Conservation (phyloP, 192 early-diverging fungal species). For the Linnemannia exigua region DNA sequence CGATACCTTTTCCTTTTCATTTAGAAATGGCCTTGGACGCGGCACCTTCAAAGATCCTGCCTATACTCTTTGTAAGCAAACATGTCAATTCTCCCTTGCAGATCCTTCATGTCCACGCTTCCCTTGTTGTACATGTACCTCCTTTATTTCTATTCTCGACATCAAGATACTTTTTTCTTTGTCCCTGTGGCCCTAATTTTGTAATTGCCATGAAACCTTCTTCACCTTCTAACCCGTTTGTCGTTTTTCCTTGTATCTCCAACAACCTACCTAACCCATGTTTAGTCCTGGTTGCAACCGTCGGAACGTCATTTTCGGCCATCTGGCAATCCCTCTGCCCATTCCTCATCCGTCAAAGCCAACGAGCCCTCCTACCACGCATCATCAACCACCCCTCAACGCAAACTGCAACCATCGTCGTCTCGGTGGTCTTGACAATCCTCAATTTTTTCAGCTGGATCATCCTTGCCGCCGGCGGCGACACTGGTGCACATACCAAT, state of each 20-base stretch:
- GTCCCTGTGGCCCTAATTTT: neutral
- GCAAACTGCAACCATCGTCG: constrained; percentile 47
- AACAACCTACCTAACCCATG: neutral
- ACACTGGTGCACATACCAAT: constrained; percentile 28
- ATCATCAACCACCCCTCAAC: constrained; percentile 52
- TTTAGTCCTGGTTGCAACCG: constrained; percentile 41
- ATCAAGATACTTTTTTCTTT: neutral
- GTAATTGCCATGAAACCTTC: neutral
- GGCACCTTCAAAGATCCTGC: constrained; percentile 11
- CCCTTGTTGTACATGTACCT: no score
- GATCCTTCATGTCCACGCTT: no score
- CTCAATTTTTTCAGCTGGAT: constrained; percentile 58
- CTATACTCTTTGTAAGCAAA: constrained; percentile 47
- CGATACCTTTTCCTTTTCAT: neutral
- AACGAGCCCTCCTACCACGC: constrained; percentile 37
- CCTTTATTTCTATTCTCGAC: neutral
- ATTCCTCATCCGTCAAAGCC: constrained; percentile 48
- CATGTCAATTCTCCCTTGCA: neutral
- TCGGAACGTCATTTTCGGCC: constrained; percentile 36
- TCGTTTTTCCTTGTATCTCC: neutral
- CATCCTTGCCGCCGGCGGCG: constrained; percentile 21
- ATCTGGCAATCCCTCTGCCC: constrained; percentile 55
- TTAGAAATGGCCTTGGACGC: constrained; percentile 32
- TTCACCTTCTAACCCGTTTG: neutral
- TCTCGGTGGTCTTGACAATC: constrained; percentile 48